Base-by-base conservation (phyloP, 2,329 filamentous ascomycete genomes). In the Fusarium sp. region DNA sequence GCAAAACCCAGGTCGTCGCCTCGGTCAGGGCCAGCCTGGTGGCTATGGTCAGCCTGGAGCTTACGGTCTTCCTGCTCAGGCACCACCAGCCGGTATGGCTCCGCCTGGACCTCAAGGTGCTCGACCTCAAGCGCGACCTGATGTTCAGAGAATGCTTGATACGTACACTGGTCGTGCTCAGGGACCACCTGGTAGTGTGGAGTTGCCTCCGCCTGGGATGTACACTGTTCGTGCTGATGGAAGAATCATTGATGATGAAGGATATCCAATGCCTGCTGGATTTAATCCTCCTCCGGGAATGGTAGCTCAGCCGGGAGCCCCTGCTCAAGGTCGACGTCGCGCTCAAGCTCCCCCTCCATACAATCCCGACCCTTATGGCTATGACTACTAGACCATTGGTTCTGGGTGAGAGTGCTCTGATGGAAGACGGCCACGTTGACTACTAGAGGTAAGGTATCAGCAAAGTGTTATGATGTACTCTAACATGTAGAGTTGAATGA, bases 401-500 rank as follows among this genome's bases (percentile, higher is more conserved):
- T 34, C 2, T 18, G 3, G 4, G 15, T 32, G 30, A 9, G 15
- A 0, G 5, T 5, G 5, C 0, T 9, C 2, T 34, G 2, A 6
- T 0, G 8, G 6, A 18, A 3, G 8, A 10, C 5, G 16, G 8
- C 32, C 5, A 5, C 5, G 5, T 18, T 6, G 5, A 6, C 0
- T 38, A 6, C 5, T 22, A 22, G 22, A 22, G 32, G 18, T 38
- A n/a, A n/a, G 34, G 11, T 6, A 6, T n/a, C 16, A 6, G 11
- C 5, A 34, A 5, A 18, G 6, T 34, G 32, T 10, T 6, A 18
- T 10, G 16, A 10, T 29, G 32, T 3, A n/a, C 18, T n/a, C 34
- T 38, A 6, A 38, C 16, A 38, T 34, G 16, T 34, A 34, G 15
- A 34, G 32, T 34, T 34, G 16, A 5, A 34, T 38, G 32, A 16